phyloP scores from a whole-genome alignment of 495 filamentous ascomycete genomes.

The Paragyromitra xinjiangensis region DNA sequence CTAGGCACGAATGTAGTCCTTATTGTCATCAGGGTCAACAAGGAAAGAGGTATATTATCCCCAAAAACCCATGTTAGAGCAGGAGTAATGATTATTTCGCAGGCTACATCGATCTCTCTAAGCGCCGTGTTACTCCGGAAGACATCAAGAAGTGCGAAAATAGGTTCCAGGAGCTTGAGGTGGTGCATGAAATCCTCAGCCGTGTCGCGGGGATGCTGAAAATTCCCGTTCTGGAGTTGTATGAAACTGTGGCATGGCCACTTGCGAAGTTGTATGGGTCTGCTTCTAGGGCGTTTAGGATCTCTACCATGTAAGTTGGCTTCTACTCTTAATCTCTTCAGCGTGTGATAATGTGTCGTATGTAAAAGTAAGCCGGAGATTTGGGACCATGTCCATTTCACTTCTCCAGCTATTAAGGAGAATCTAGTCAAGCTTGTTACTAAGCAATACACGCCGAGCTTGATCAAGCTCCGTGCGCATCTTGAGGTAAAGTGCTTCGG shows the following conservation, averaged over 20 bases:
- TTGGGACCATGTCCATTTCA: conserved; percentile 69
- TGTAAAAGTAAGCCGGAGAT: neutral
- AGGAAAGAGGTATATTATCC: conserved; percentile 79
- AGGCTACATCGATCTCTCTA: conserved; percentile 95
- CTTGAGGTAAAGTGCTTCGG: conserved; percentile 96
- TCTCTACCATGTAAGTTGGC: conserved; percentile 83
- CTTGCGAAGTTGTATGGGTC: conserved; percentile 95
- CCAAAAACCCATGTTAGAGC: neutral
- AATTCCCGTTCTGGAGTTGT: conserved; percentile 86
- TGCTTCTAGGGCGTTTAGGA: conserved; percentile 94
- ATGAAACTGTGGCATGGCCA: conserved; percentile 93
- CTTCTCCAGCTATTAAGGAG: conserved; percentile 76
- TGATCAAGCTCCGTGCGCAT: conserved; percentile 95
- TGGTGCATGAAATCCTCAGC: conserved; percentile 95
- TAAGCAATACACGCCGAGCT: conserved; percentile 91
- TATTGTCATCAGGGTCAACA: conserved; percentile 95
- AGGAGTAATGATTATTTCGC: neutral
- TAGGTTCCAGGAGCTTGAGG: conserved; percentile 97
- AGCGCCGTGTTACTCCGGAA: conserved; percentile 93
- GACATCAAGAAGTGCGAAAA: conserved; percentile 97
- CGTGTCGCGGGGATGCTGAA: conserved; percentile 95
- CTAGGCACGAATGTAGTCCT: conserved; percentile 96
- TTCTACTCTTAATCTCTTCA: neutral
- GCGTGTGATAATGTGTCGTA: conserved; percentile 27
- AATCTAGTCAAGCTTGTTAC: conserved; percentile 90